Evolutionary conservation across 2,329 filamentous ascomycete genomes (phyloP), one percentile per base, ranked within the genome.

Genomic region (Arthrobotrys pseudoclavata): DNA sequence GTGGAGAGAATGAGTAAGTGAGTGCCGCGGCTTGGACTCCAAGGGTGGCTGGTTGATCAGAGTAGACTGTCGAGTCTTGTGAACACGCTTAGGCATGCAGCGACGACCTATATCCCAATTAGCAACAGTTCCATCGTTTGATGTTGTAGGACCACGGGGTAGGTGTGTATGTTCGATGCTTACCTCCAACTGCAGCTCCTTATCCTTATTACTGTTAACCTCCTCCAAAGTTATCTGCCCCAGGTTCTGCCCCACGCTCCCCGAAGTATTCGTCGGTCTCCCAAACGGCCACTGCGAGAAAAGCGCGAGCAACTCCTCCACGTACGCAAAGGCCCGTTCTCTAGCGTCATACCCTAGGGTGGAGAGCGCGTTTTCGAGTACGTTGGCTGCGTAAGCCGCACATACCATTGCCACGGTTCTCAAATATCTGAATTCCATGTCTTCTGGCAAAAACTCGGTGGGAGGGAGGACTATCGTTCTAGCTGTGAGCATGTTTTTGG

Each of bases 241-340:
- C 83, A 99, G 85, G 83, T 99, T 99, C 80, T 95, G 94, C 57
- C 94, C 96, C 69, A 98, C 94, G 34, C 94, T 94, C 80, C 93
- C 89, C 42, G 85, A 89, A 37, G 90, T 89, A 29, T 93, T 92
- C 31, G 40, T 48, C 85, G 94, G 92, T 85, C 91, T 91, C 66
- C 91, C 94, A 85, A 99, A 99, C 0, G 96, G 96, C 91, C 92
- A 99, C 86, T 98, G 96, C 82, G 93, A 97, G 85, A 97, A 99
- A 83, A 98, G 95, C 48, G 93, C 93, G 74, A 99, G 86, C 80
- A 99, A 86, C 85, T 98, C 96, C 84, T 99, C 96, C 18, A 97
- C 97, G 86, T 98, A 95, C 47, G 94, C 93, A 84, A 98, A 99
- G 3, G 96, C 95, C 80, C 95, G 88, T 85, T 99, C 96, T 81